Evolutionary conservation across 2,329 filamentous ascomycete species (phyloP).

Genomic region (Mycogone perniciosa): DNA sequence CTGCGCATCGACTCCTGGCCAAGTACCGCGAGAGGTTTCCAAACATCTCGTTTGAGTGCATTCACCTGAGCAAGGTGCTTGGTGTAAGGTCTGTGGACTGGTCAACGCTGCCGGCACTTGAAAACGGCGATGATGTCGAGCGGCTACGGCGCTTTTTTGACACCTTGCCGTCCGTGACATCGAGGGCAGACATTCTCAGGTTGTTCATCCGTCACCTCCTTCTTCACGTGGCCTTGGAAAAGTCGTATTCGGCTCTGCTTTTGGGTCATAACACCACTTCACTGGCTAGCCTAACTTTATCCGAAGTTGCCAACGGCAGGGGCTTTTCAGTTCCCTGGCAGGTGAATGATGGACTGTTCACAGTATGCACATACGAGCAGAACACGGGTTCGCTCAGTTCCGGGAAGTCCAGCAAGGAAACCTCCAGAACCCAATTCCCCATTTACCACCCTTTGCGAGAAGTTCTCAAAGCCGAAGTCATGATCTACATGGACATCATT

Average conservation of each 20-base stretch:
- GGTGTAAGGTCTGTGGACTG: constrained; percentile 47
- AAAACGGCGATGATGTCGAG: constrained; percentile 25
- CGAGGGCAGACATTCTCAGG: constrained; percentile 64
- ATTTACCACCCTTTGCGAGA: constrained; percentile 81
- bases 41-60: constrained; percentile 53
- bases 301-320: constrained; percentile 85
- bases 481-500: constrained; percentile 54
- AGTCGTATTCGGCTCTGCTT: constrained; percentile 63
- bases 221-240: constrained; percentile 53
- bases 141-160: constrained; percentile 51
- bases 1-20: constrained; percentile 5
- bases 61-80: constrained; percentile 60
- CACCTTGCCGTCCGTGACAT: constrained; percentile 65
- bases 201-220: constrained; percentile 69
- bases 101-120: constrained; percentile 35
- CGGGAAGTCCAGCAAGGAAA: constrained; percentile 10
- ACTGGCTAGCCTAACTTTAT: constrained; percentile 77
- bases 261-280: constrained; percentile 83
- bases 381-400: constrained; percentile 16
- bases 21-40: constrained; percentile 58
- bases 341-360: constrained; percentile 63
- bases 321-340: constrained; percentile 79
- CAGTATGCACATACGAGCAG: constrained; percentile 26
- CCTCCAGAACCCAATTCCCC: constrained; percentile 24
- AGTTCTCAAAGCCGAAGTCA: constrained; percentile 73